Base-by-base conservation (phyloP, 169 alveolate species). In the Cyclospora cayetanensis region DNA sequence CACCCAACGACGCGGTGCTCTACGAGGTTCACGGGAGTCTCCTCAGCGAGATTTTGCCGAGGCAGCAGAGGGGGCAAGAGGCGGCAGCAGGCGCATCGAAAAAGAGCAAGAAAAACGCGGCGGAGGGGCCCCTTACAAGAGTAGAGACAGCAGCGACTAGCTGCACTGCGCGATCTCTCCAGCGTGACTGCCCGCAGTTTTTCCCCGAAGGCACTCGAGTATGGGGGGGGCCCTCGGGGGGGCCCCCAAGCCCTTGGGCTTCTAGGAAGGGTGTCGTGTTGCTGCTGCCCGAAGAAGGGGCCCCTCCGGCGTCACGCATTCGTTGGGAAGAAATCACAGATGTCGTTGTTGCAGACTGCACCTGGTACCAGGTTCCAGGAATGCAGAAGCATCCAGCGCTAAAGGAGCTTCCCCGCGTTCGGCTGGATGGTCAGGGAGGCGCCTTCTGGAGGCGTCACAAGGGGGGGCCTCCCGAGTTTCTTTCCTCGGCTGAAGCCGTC, bases 241-340 rank as follows among this genome's bases (percentile, higher is more conserved):
- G 41, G 74, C 29, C 74, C 29, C 11, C 74, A 60, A 34, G 34
- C 27, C 70, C 70, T 7, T 55, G 70, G 70, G 55, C 55, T 7
- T 20, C 9, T 4, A 29, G 70, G 31, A 20, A 29, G 29, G 70
- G 7, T 20, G 70, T 9, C 9, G 60, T 46, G 60, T 29, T 72
- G 63, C 84, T 72, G 41, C 63, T 72, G 84, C 84, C 84, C 4
- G 84, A 41, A 25, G 63, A 20, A 9, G 84, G 20, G 34, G 84
- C 84, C 7, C 27, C 60, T 31, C 39, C 84, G 39, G 50, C 50
- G 15, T 31, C n/a, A 5, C 35, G 18, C 1, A 60, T 72, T 7
- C 9, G 27, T 37, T 72, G 84, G 84, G 63, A 72, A 3, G 63
- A 41, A 3, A 37, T 72, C 39, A 37, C 37, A 72, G 84, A 43